Conservation (phyloP, 768 basidiomycete genomes). For the Vararia minispora region DNA sequence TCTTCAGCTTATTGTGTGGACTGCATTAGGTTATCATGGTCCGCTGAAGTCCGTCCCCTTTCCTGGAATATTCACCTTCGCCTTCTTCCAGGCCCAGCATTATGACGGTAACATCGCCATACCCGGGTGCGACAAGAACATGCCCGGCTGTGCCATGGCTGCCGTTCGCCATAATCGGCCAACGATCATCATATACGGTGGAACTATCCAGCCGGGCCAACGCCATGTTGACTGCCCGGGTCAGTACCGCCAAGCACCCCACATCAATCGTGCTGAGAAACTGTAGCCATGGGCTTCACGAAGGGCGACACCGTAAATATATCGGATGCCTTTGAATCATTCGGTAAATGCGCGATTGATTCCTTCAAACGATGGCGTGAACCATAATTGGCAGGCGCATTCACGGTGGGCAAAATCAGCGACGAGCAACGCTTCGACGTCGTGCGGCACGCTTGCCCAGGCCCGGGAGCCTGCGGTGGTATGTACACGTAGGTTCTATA, state of each 20-base stretch:
- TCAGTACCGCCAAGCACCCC: no score
- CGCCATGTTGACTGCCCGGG: constrained; percentile 75
- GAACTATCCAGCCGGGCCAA: constrained; percentile 69
- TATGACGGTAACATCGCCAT: constrained; percentile 83
- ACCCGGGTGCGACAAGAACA: constrained; percentile 88
- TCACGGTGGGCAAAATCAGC: constrained; percentile 59
- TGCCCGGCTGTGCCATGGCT: constrained; percentile 85
- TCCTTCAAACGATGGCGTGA: neutral
- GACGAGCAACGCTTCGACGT: constrained; percentile 81
- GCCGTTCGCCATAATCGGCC: constrained; percentile 81
- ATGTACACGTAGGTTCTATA: constrained; percentile 61
- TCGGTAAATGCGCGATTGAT: constrained; percentile 31
- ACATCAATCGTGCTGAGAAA: no score
- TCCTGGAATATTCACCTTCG: neutral
- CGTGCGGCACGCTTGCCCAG: constrained; percentile 77
- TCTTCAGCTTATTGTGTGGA: constrained; percentile 1
- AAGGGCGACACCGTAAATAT: constrained; percentile 81
- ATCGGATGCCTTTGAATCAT: constrained; percentile 77
- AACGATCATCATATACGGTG: constrained; percentile 78
- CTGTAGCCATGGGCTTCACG: constrained; percentile 61
- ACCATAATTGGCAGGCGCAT: constrained; percentile 44
- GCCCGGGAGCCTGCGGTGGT: constrained; percentile 76
- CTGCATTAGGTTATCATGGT: constrained; percentile 44
- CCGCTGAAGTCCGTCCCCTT: neutral
- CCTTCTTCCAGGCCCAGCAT: constrained; percentile 54